These are phyloP conservation scores for Aspergillus amoenus DNA, from an alignment of 2,329 filamentous ascomycete species.

Conservation along the genomic window DNA sequence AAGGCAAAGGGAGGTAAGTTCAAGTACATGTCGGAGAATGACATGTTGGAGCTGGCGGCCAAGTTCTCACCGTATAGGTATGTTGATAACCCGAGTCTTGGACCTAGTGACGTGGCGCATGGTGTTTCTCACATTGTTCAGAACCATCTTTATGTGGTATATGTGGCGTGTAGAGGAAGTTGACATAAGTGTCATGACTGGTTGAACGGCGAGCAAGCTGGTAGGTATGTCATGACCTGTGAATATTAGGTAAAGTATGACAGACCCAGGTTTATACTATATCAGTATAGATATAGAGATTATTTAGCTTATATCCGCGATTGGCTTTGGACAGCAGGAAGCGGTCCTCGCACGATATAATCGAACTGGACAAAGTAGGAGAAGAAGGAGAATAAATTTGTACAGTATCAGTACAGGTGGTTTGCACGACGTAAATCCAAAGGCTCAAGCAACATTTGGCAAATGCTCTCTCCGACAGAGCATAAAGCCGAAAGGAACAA, in stretches of 20 bases:
- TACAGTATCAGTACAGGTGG: constrained; percentile 43
- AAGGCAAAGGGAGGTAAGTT: constrained; percentile 83
- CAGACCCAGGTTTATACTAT: neutral
- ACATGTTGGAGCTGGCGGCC: constrained; percentile 81
- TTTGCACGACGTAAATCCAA: constrained; percentile 23
- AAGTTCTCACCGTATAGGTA: constrained; percentile 79
- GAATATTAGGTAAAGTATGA: neutral
- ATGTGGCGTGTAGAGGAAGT: constrained; percentile 89
- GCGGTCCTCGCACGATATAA: neutral
- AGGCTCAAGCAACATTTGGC: constrained; percentile 23
- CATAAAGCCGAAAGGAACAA: constrained; percentile 21
- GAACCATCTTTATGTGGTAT: constrained; percentile 96
- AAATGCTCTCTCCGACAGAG: constrained; percentile 20
- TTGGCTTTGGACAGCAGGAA: neutral
- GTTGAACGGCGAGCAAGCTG: neutral
- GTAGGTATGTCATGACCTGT: neutral
- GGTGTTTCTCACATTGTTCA: constrained; percentile 32
- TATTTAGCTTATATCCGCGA: neutral
- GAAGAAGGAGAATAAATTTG: constrained; percentile 39
- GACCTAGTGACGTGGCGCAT: neutral
- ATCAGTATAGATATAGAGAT: neutral
- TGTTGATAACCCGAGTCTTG: constrained; percentile 24
- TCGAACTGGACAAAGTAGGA: constrained; percentile 7
- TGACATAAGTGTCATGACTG: constrained; percentile 58
- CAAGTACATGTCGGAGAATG: constrained; percentile 95